These are phyloP conservation scores for Syzygium malaccense DNA, from an alignment of 441 rosid genomes.

Conservation along the genomic window DNA sequence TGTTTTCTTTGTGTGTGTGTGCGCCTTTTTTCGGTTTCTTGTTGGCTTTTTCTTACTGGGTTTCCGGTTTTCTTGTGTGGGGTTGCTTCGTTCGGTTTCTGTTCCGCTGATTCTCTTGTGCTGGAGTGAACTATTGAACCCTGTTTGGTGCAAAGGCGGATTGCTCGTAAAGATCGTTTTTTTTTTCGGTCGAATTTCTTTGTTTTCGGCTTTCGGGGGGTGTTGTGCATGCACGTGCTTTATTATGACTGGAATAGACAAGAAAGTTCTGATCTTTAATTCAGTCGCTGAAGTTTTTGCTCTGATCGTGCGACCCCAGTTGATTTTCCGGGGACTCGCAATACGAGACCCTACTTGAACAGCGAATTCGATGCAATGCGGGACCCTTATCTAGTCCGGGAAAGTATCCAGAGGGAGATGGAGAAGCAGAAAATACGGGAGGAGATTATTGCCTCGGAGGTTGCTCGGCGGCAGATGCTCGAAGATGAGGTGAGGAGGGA, in stretches of 20 bases:
- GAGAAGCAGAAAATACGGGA: slow-evolving; percentile 39
- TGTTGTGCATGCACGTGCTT: not conserved
- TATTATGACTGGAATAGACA: not conserved
- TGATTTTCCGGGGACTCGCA: not conserved
- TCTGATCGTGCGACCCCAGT: not conserved
- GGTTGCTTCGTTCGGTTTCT: not conserved
- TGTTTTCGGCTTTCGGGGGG: not conserved
- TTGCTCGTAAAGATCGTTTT: not conserved
- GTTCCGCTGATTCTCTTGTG: not conserved
- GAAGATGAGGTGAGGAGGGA: slow-evolving; percentile 46
- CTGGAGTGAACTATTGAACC: not conserved
- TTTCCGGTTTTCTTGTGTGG: not conserved
- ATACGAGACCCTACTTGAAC: not conserved
- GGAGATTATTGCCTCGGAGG: slow-evolving; percentile 36
- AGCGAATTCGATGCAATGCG: not conserved
- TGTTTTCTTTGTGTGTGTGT: not conserved
- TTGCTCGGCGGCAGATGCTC: slow-evolving; percentile 20
- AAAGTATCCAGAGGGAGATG: slow-evolving; percentile 20
- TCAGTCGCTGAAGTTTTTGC: not conserved
- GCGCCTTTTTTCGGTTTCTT: not conserved
- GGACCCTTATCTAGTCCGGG: not conserved
- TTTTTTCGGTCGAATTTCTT: not conserved
- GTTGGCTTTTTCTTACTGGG: not conserved
- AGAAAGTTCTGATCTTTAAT: not conserved
- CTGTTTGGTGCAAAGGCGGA: not conserved